A percentile compares a stretch with the other conserved stretches of the same genome.
Evolutionary conservation across 768 basidiomycete species (phyloP).

Genomic region (Russula sp.): DNA sequence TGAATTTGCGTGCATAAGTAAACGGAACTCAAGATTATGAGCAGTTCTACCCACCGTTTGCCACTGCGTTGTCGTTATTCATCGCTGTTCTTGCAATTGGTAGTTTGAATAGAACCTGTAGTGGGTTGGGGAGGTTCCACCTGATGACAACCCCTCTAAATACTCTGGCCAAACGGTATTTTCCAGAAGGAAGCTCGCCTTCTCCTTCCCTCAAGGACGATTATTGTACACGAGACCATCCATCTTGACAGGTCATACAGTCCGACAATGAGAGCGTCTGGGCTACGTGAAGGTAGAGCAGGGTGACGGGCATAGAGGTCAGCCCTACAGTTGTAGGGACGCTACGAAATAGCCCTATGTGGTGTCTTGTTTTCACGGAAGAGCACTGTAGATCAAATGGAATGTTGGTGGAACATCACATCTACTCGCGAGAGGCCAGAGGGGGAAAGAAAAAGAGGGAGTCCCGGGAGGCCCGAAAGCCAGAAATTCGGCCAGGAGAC

Average conservation of each 20-base stretch:
- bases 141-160: neutral
- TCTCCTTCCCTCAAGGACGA: neutral
- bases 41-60: neutral
- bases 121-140: neutral
- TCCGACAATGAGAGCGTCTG: constrained; percentile 1
- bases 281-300: neutral
- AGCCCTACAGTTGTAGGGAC: constrained; percentile 11
- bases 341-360: neutral
- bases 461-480: neutral
- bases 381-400: neutral
- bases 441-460: neutral
- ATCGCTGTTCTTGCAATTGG: neutral
- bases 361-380: neutral
- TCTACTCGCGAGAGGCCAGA: neutral
- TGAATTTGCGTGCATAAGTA: neutral
- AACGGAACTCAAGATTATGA: neutral
- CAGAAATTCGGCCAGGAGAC: constrained; percentile 1
- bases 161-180: neutral
- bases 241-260: constrained; percentile 7
- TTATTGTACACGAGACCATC: neutral
- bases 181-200: neutral
- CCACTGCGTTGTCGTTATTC: neutral
- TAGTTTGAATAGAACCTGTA: neutral
- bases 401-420: neutral
- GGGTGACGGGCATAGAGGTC: neutral